Evolutionary conservation across 768 basidiomycete genomes (phyloP), one percentile per base, ranked within the genome.

Genomic region (Bullera alba): DNA sequence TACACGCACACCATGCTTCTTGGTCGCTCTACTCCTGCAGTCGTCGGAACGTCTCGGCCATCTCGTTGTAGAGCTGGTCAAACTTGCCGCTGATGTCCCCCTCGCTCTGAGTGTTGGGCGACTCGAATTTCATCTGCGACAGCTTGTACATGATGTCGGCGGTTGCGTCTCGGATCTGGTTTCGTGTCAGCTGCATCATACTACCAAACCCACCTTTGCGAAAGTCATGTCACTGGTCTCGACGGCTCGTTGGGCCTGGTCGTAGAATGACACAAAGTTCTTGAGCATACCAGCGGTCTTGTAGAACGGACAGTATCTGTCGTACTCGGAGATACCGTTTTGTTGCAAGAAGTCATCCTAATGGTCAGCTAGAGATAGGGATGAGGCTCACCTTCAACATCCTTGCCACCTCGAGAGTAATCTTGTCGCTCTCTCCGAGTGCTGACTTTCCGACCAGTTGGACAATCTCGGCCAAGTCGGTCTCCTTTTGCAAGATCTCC

Each of bases 41-140:
- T 38, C 64, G 48, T 27, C 71, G 50, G 55, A 96, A 95, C 68
- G 86, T 91, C 73, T 91, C 89, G 66, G 85, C 84, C 54, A 96
- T 95, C 75, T 95, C 91, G 47, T 75, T 71, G 70, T 92, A 78
- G 39, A 96, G 74, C 28, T 77, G 78, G 69, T 93, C 87, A 65
- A 91, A 75, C 72, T 86, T 91, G 75, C 81, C 76, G 75, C 81
- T 83, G 65, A 95, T 84, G 3, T 78, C 73, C 51, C 89, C 87
- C 74, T 91, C 79, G 32, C 90, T 89, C 76, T 90, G 84, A 6
- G 89, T 87, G 56, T 67, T 65, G 16, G 95, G 95, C 63, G 89
- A 90, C 83, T 95, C 90, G 69, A 95, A 96, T 73, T 96, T 97
- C 90, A 93, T 92, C 74, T 97, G 92, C 39, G 90, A 93, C n/a